Percentiles rank a stretch among this genome's conserved stretches.
Conservation (phyloP, 139 green algal species). For the Ulvella scutata region DNA sequence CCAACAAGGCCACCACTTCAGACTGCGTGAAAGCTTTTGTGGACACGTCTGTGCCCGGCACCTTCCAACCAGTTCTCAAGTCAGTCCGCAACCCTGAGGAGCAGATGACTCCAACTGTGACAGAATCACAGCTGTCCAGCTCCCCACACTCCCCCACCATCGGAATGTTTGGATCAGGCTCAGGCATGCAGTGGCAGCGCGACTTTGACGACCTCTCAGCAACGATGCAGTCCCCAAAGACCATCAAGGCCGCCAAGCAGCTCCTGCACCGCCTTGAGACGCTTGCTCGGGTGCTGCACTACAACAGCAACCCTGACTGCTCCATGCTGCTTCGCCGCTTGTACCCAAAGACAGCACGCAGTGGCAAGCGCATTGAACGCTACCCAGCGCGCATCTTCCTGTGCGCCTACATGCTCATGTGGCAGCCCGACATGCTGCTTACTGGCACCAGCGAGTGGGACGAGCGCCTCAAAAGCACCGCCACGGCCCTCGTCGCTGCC, state of each 20-base stretch:
- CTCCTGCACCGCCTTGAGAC: conserved; percentile 47
- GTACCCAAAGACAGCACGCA: conserved; percentile 11
- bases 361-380: conserved; percentile 19
- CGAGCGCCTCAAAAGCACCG: background rate
- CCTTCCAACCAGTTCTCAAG: background rate
- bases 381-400: conserved; percentile 76
- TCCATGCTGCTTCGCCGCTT: conserved; percentile 23
- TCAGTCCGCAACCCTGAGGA: background rate
- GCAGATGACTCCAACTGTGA: background rate
- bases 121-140: background rate
- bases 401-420: conserved; percentile 72
- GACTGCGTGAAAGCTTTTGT: conserved; percentile 26
- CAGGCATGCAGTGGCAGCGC: background rate
- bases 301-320: background rate
- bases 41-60: conserved; percentile 8
- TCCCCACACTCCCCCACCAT: background rate
- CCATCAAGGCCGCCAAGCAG: conserved; percentile 22
- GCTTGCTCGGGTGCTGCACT: conserved; percentile 2
- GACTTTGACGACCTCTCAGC: conserved; percentile 53
- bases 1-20: conserved; percentile 18
- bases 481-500: background rate
- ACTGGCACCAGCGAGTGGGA: conserved; percentile 3
- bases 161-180: background rate
- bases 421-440: conserved; percentile 57
- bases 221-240: conserved; percentile 29